phyloP scores from a whole-genome alignment of 345 rosid species.

The Orychophragmus violaceus region DNA sequence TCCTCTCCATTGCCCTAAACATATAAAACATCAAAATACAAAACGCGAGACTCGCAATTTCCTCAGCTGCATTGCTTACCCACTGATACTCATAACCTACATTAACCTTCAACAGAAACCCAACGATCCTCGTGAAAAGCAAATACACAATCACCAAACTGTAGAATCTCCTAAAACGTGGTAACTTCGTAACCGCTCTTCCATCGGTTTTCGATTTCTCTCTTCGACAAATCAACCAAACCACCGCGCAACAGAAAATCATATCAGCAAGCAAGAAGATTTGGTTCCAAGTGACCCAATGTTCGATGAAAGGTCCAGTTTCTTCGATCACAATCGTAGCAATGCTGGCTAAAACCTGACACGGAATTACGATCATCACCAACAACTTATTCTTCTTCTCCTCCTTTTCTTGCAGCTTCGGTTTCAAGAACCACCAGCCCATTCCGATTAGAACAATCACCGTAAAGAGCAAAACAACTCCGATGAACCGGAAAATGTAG shows the following conservation, averaged over 20 bases:
- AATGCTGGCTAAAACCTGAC: constrained; percentile 22
- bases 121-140: constrained; percentile 72
- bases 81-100: constrained; percentile 66
- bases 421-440: constrained; percentile 73
- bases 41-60: constrained; percentile 55
- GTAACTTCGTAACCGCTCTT: constrained; percentile 52
- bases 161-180: constrained; percentile 64
- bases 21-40: constrained; percentile 60
- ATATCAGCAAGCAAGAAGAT: constrained; percentile 65
- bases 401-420: background rate
- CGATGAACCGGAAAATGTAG: constrained; percentile 58
- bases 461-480: constrained; percentile 59
- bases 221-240: constrained; percentile 71
- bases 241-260: constrained; percentile 62
- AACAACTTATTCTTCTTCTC: constrained; percentile 78
- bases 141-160: constrained; percentile 69
- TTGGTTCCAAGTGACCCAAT: constrained; percentile 79
- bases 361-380: constrained; percentile 75
- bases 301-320: constrained; percentile 55
- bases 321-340: constrained; percentile 71
- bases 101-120: constrained; percentile 51
- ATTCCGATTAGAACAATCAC: constrained; percentile 80
- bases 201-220: constrained; percentile 59
- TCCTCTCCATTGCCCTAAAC: constrained; percentile 76
- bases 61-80: constrained; percentile 73